Percentiles rank a stretch among this genome's conserved stretches.
phyloP scores from a whole-genome alignment of 1,284 basidiomycete species.

The Rugosomyces carneus region DNA sequence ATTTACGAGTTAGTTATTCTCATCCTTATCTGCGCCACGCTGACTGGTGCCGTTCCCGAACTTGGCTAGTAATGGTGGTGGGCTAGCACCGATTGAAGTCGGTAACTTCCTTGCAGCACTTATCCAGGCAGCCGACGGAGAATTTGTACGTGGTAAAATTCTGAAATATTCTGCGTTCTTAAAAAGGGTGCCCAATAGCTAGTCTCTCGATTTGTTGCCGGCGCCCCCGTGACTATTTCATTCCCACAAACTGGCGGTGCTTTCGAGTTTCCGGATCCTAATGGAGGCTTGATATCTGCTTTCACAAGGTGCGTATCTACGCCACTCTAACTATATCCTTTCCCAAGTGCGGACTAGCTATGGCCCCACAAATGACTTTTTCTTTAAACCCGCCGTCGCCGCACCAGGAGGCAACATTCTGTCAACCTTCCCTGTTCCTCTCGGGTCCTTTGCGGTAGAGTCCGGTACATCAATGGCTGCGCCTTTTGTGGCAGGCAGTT shows the following conservation, averaged over 20 bases:
- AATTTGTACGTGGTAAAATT: constrained; percentile 22
- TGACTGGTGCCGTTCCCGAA: constrained; percentile 3
- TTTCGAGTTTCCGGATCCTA: constrained; percentile 32
- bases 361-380: constrained; percentile 57
- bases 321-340: not conserved
- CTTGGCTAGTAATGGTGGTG: constrained; percentile 35
- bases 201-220: constrained; percentile 33
- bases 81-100: constrained; percentile 33
- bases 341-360: constrained; percentile 26
- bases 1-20: constrained; percentile 45
- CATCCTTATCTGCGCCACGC: not conserved
- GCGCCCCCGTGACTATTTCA: constrained; percentile 33
- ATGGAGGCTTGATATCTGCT: constrained; percentile 51
- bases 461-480: constrained; percentile 43
- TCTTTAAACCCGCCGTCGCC: constrained; percentile 49
- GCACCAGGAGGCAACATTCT: constrained; percentile 61
- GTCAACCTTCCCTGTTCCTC: constrained; percentile 45
- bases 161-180: not conserved
- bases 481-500: constrained; percentile 56
- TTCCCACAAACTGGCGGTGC: constrained; percentile 43
- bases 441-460: constrained; percentile 40
- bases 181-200: constrained; percentile 20
- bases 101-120: constrained; percentile 40
- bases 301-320: constrained; percentile 35
- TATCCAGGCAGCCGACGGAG: constrained; percentile 30